Base-by-base conservation (phyloP, 2,329 filamentous ascomycete genomes). In the Acephala macrosclerotiorum region DNA sequence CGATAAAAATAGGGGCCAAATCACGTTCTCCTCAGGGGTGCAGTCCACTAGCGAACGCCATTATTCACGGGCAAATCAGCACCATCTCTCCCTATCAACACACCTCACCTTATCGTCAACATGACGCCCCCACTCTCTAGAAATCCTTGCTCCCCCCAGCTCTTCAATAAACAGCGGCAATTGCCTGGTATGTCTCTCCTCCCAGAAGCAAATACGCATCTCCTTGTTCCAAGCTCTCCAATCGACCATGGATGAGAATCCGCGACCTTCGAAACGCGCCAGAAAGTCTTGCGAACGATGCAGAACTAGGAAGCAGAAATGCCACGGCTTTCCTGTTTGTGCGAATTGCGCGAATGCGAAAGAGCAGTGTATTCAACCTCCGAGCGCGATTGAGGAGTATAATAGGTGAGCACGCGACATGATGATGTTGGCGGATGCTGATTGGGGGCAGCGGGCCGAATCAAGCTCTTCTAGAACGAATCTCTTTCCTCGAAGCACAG, bases 321-420 rank as follows among this genome's bases (percentile, higher is more conserved):
- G 71, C 49, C 68, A 72, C 42, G 71, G 72, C 8, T 72, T 72
- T 57, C 72, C 71, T 3, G 62, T 74, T 11, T 75, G 71, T 49
- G 67, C 67, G 6, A 74, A 74, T 56, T 73, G 72, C 57, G 66
- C 70, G 18, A 68, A 61, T 62, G 72, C 71, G 4, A 74, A 73
- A 38, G 72, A 74, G 66, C 65, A 71, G 20, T 73, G 71, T 58
- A 69, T 71, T n/a, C 70, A 72, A 38, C 71, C 72, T 62, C 70
- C 70, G 36, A 71, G 69, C 58, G 71, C 71, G 2, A 72, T 73
- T 63, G 73, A 74, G 47, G 72, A 74, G 60, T 74, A 71, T 60
- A 68, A 73, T 29, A 73, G 68, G 72, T 70, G 45, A 51, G 35
- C 16, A 55, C 20, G 58, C n/a, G 6, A 25, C 18, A 9, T 20